Evolutionary conservation across 108 stramenopile species (phyloP), one percentile per base, ranked within the genome.

Genomic region (Conticribra guillardii): DNA sequence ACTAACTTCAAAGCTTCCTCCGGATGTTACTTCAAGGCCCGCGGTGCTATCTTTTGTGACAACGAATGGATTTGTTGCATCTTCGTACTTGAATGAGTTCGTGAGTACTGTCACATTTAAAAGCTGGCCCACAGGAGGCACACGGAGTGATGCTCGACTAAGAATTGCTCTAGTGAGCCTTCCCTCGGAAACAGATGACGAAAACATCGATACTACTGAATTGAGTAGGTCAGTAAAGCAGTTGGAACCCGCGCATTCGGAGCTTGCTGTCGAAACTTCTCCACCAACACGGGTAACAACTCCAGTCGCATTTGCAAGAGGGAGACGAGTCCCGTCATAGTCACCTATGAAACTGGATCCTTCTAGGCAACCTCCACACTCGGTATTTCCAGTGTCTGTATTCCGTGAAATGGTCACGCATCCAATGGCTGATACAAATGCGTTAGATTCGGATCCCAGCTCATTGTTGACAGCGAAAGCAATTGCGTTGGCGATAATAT

Each of bases 331-430:
- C 16, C 18, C 45, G 23, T 61, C 45, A 9, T 34, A 44, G 4
- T 18, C 44, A 2, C 60, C 60, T 7, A 61, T 31, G 31, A 44
- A 61, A 18, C 32, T 34, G 22, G 44, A 16, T 1, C 45, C 60
- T 23, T 34, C 60, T 2, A 61, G 16, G 23, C 60, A 61, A n/a
- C 60, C 60, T 4, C 60, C 60, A 26, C 60, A 61, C n/a, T 61
- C 60, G 31, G 60, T 44, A 26, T 44, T 61, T 23, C 60, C 60
- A 26, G 60, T 61, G 23, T 61, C 60, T 5, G 41, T 2, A 31
- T 61, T 61, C 23, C 60, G 18, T 41, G 22, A 46, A 2, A 61
- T 47, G 37, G 60, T 32, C 1, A 41, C 23, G n/a, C 60, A 61
- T 61, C 60, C 60, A 22, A 61, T 47, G 3, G 21, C 45, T 5